Evolutionary conservation across 1,139 yeast genomes (phyloP), one percentile per base, ranked within the genome.

Genomic region (Yamadazyma triangularis): DNA sequence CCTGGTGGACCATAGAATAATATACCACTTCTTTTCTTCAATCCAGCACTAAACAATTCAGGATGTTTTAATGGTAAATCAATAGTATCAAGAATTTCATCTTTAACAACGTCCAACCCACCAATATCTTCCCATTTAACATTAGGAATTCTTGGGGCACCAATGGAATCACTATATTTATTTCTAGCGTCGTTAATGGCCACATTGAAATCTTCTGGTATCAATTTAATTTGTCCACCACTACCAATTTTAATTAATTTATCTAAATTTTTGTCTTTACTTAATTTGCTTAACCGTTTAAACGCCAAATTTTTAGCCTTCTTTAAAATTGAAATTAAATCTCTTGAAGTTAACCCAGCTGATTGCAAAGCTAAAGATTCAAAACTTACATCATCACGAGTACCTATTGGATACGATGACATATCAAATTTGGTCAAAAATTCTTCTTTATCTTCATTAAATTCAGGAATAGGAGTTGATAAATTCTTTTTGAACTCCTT

Each of bases 1-100:
- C 98, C 98, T 0, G 98, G 98, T 0, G 97, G 97, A 0, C 98
- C 98, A 57, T 91, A 91, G 52, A 91, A 88, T 41, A 91, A 61
- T 24, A 91, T 85, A 35, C 98, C 98, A 51, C 95, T 83, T 56
- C 97, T 71, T 53, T 91, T 89, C 56, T 91, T 89, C 51, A 91
- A 75, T 1, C 97, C 97, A 34, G 80, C 79, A 33, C 78, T 74
- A 57, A 89, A 89, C 33, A 89, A 63, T 45, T 88, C 95, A 0
- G 97, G 97, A 54, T 85, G 89, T 49, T 86, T 87, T 48, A 91
- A 65, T 3, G 97, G 98, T 87, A 88, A 77, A 47, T 91, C 97
- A 40, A 91, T 89, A 0, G 97, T 89, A 53, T 91, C 98, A 54
- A 89, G 64, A 42, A 91, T 89, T 50, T 89, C 97, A 48, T 80